phyloP scores from a whole-genome alignment of 106 monocot species.

The Dioscorea zingiberensis region DNA sequence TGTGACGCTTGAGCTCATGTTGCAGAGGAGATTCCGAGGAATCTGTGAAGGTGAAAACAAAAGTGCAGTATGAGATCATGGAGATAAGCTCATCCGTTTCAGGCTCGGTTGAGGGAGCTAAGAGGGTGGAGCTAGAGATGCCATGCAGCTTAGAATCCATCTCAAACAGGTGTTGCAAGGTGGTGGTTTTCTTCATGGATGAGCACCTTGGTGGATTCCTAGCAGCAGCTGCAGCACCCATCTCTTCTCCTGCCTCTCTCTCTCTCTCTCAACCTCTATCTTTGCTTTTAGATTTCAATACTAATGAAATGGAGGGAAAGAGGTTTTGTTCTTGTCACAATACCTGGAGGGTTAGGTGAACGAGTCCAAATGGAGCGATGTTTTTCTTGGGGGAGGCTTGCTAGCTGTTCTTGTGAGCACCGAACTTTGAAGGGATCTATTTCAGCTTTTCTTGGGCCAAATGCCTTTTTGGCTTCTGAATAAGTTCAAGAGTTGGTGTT shows the following conservation, averaged over 20 bases:
- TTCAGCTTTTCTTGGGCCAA: neutral
- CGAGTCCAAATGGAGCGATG: neutral
- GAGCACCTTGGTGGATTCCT: neutral
- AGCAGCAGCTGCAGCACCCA: slow-evolving; percentile 16
- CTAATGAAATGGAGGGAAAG: neutral
- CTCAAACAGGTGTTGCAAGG: slow-evolving; percentile 26
- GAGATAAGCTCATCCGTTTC: slow-evolving; percentile 19
- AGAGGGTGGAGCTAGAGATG: neutral
- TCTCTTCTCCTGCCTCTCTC: neutral
- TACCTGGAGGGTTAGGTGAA: neutral
- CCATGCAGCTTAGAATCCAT: slow-evolving; percentile 2
- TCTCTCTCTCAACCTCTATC: neutral
- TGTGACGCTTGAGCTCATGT: slow-evolving; percentile 27
- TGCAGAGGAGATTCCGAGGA: slow-evolving; percentile 15
- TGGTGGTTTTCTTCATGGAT: slow-evolving; percentile 12
- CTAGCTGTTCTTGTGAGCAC: neutral
- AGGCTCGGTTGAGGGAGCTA: slow-evolving; percentile 8
- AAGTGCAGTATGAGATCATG: slow-evolving; percentile 23
- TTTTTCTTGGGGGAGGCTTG: neutral
- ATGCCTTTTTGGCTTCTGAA: neutral
- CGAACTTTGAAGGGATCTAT: neutral
- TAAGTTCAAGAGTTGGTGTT: no score
- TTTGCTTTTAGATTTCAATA: neutral
- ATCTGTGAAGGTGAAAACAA: slow-evolving; percentile 38
- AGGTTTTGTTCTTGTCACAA: neutral